Base-by-base conservation (phyloP, 768 basidiomycete species). In the Atractiella rhizophila region DNA sequence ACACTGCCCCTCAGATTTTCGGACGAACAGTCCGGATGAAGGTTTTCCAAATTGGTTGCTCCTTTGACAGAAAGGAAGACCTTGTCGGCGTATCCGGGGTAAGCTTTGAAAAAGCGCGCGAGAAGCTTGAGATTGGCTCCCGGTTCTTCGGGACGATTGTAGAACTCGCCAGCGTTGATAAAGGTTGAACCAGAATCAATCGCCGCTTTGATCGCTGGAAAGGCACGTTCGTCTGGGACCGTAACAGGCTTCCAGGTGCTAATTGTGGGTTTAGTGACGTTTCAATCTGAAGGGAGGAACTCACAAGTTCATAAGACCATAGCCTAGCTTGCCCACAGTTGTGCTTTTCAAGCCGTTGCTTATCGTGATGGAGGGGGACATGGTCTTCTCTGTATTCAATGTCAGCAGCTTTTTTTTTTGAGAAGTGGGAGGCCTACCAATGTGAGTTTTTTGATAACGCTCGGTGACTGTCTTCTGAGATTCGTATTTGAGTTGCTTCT, bases 111-210 rank as follows among this genome's bases (percentile, higher is more conserved):
- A 60, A 71, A 72, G 7, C 66, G 56, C 0, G 61, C 52, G 37
- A 72, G 53, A 1, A 71, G 59, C 51, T 65, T 54, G 7, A 71
- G 54, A 51, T 70, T 70, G 10, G 62, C 61, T 0, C 62, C 56
- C 9, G 51, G 51, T n/a, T n/a, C n/a, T n/a, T n/a, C 4, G 52
- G 28, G 28, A 64, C 58, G 26, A 56, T 53, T 0, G 45, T 76
- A 76, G 56, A 76, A 76, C 40, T 69, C 66, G 54, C 51, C 36
- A 50, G 62, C 64, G 49, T 70, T 70, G 48, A 72, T 45, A 35
- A 69, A 47, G 51, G 40, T 55, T 10, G 39, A 36, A 7, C 53
- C 53, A 24, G 18, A 35, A 26, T 48, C 42, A 32, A 56, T 28
- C 20, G 47, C 39, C 10, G 64, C 64, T 52, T 68, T 69, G 59